Conservation (phyloP, 345 rosid species). For the Eutrema heterophyllum region DNA sequence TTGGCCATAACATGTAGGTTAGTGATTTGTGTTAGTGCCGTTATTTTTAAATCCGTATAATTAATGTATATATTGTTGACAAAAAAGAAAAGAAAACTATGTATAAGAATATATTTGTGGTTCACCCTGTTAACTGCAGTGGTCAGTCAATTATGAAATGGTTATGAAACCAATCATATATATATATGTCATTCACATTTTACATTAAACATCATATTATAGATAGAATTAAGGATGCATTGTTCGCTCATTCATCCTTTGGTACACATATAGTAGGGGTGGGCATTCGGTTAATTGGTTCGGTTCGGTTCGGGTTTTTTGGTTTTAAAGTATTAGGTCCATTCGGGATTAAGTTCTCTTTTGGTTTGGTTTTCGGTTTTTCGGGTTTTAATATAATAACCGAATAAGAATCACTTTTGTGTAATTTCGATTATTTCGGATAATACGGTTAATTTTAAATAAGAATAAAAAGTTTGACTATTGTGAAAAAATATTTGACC, state of each 20-base stretch:
- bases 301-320: no score
- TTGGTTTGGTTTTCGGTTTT: no score
- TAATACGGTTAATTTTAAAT: no score
- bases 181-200: not conserved
- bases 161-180: not conserved
- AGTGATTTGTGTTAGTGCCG: not conserved
- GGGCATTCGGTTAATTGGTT: no score
- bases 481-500: no score
- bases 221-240: not conserved
- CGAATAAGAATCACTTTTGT: no score
- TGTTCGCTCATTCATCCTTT: not conserved
- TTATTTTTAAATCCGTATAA: not conserved
- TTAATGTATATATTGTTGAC: not conserved
- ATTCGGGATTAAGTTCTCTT: no score
- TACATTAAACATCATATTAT: not conserved
- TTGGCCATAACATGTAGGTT: not conserved
- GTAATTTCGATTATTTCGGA: no score
- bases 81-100: no score
- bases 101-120: not conserved
- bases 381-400: no score
- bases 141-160: not conserved
- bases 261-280: not conserved
- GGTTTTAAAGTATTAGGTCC: no score
- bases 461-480: no score
- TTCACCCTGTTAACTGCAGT: not conserved